Conservation (phyloP, 306 rosid species). For the Senna tora region DNA sequence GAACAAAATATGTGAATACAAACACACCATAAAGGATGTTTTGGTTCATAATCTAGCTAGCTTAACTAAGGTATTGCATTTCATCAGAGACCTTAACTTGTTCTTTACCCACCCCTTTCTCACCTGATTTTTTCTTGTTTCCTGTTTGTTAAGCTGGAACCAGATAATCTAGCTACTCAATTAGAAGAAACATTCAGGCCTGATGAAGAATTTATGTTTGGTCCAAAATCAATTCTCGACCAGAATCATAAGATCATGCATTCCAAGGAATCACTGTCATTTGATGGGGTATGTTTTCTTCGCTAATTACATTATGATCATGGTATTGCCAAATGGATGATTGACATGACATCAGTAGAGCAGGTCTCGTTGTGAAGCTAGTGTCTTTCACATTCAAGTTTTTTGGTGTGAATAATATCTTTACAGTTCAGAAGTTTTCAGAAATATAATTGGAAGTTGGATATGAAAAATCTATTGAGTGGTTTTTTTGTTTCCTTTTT, state of each 20-base stretch:
- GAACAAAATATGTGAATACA: constrained; percentile 58
- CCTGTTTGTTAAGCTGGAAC: constrained; percentile 67
- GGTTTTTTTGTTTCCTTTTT: not conserved
- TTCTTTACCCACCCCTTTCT: not conserved
- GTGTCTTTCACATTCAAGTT: not conserved
- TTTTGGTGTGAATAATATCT: constrained; percentile 2
- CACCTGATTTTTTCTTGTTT: constrained; percentile 37
- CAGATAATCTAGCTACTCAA: constrained; percentile 57
- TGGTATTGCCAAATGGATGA: constrained; percentile 12
- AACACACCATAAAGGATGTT: constrained; percentile 53
- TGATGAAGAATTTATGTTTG: constrained; percentile 85
- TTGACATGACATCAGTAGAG: not conserved
- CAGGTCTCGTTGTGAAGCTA: constrained; percentile 13
- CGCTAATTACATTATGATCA: not conserved
- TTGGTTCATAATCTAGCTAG: constrained; percentile 62
- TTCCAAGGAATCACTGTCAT: constrained; percentile 47
- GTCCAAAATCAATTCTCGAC: constrained; percentile 75
- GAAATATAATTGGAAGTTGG: not conserved
- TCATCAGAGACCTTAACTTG: constrained; percentile 17
- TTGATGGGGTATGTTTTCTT: constrained; percentile 49
- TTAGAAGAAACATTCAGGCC: constrained; percentile 75
- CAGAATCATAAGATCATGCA: constrained; percentile 42
- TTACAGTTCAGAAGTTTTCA: not conserved
- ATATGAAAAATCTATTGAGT: not conserved
- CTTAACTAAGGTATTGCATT: constrained; percentile 61